phyloP scores from a whole-genome alignment of 345 rosid species.

The Eucalyptus camaldulensis region DNA sequence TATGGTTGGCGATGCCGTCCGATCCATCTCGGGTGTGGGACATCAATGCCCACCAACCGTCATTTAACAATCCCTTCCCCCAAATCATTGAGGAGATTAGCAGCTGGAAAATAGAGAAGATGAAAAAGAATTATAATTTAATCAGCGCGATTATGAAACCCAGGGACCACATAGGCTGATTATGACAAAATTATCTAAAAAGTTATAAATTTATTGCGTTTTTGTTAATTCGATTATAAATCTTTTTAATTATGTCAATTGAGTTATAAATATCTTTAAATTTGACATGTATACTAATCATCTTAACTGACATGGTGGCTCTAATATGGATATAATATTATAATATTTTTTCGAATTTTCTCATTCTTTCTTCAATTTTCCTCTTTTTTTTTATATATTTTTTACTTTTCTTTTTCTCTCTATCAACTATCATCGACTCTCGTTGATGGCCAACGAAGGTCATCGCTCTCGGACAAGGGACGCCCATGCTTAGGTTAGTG shows the following conservation, averaged over 20 bases:
- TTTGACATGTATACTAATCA: background rate
- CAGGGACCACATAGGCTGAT: fast-evolving
- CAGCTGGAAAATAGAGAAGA: background rate
- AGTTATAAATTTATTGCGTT: fast-evolving
- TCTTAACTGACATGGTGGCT: background rate
- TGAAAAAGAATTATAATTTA: background rate
- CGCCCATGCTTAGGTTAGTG: background rate
- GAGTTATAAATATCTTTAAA: too few species aligned
- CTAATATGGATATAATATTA: too few species aligned
- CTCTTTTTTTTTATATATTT: fast-evolving
- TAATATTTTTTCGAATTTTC: too few species aligned
- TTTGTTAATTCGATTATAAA: too few species aligned
- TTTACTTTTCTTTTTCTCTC: too few species aligned
- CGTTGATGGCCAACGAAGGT: background rate
- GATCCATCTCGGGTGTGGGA: background rate
- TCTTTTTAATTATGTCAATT: too few species aligned
- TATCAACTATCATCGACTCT: background rate
- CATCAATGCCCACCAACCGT: background rate
- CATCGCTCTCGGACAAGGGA: fast-evolving
- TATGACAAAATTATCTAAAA: too few species aligned
- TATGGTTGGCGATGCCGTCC: background rate
- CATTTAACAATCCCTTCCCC: background rate
- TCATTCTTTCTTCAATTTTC: too few species aligned
- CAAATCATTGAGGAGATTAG: background rate
- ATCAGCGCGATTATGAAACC: background rate